Conservation (phyloP, 208 protist genomes). For the Spongospora subterranea region DNA sequence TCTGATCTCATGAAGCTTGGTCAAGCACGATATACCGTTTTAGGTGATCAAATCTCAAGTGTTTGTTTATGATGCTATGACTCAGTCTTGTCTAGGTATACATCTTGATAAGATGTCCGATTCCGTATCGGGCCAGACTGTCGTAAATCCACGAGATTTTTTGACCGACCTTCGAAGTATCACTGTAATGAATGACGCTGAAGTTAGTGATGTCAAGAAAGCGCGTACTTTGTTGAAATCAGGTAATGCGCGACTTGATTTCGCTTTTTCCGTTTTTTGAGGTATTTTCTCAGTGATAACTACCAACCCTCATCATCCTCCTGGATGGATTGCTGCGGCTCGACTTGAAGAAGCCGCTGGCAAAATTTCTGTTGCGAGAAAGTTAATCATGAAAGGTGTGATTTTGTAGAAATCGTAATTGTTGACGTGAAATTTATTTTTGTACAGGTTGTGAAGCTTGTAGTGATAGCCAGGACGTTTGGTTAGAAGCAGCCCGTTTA, state of each 20-base stretch:
- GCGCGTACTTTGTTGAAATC: constrained; percentile 80
- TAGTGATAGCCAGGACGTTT: constrained; percentile 83
- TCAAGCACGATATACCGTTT: constrained; percentile 53
- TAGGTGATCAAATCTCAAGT: constrained; percentile 39
- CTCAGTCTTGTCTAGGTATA: not conserved
- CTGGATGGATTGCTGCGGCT: constrained; percentile 82
- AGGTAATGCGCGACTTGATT: not conserved
- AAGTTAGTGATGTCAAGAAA: constrained; percentile 84
- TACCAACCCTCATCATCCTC: constrained; percentile 81
- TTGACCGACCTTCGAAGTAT: constrained; percentile 79
- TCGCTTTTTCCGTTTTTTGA: not conserved
- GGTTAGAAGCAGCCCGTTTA: constrained; percentile 84
- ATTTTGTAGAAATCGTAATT: not conserved
- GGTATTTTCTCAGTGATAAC: constrained; percentile 63
- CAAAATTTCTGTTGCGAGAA: constrained; percentile 76
- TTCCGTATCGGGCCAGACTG: constrained; percentile 83
- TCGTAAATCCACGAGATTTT: constrained; percentile 87
- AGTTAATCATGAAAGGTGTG: constrained; percentile 76
- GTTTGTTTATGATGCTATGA: not conserved
- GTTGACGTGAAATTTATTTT: not conserved
- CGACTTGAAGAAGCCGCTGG: constrained; percentile 85
- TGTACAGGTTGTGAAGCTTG: constrained; percentile 77
- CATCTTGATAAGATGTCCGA: constrained; percentile 74
- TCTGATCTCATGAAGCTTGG: constrained; percentile 61
- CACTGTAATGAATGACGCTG: constrained; percentile 66